phyloP scores from a whole-genome alignment of 768 basidiomycete genomes.

The Crucibulum laeve region DNA sequence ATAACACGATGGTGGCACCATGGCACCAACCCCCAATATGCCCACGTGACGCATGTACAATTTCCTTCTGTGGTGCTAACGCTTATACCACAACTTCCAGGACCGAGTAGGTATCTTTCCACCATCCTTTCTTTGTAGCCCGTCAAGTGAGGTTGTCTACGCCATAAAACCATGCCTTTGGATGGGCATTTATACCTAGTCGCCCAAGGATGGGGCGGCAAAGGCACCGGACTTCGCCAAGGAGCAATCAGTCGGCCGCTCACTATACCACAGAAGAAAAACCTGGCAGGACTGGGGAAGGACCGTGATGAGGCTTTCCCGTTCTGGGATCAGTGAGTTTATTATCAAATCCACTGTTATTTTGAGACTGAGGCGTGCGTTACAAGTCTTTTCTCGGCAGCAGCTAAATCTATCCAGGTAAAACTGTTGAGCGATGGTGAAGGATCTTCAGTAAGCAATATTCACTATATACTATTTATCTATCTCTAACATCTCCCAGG shows the following conservation, averaged over 20 bases:
- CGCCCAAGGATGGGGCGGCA: constrained; percentile 85
- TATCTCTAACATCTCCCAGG: constrained; percentile 7
- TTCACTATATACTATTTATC: constrained; percentile 12
- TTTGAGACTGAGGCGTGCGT: background rate
- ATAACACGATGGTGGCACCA: too few relatives aligned
- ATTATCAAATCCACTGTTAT: background rate
- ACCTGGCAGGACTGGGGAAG: constrained; percentile 81
- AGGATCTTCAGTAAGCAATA: background rate
- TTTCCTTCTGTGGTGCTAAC: too few relatives aligned
- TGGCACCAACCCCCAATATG: too few relatives aligned
- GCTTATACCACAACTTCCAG: too few relatives aligned
- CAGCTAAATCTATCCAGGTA: constrained; percentile 79
- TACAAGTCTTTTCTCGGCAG: constrained; percentile 73
- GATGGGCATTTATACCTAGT: constrained; percentile 71
- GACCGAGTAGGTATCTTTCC: too few relatives aligned
- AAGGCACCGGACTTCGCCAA: constrained; percentile 78
- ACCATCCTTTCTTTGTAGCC: too few relatives aligned
- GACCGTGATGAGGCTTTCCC: constrained; percentile 94
- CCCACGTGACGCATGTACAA: too few relatives aligned
- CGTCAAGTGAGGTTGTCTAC: too few relatives aligned
- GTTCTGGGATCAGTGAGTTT: constrained; percentile 94
- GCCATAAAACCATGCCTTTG: constrained; percentile 46
- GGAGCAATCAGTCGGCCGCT: constrained; percentile 78
- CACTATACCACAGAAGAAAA: constrained; percentile 79
- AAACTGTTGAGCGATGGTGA: constrained; percentile 53